A percentile compares a stretch with the other conserved stretches of the same genome.
These are phyloP conservation scores for Flueggea neowawraea DNA, from an alignment of 441 rosid genomes.

Conservation along the genomic window DNA sequence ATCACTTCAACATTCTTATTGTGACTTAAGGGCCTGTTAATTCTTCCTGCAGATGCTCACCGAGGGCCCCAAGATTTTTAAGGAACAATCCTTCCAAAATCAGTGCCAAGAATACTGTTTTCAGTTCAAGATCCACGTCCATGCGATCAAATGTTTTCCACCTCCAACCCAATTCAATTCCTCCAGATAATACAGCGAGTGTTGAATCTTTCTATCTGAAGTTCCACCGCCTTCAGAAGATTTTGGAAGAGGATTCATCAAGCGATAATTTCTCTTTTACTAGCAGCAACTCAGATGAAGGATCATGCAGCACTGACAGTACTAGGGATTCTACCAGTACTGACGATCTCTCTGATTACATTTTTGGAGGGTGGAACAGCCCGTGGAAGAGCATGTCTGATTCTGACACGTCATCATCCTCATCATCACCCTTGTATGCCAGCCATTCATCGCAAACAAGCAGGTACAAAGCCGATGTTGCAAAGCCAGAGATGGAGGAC, in stretches of 20 bases:
- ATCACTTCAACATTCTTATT: neutral
- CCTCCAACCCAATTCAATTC: conserved; percentile 17
- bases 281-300: conserved; percentile 87
- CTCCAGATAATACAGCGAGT: conserved; percentile 30
- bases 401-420: conserved; percentile 57
- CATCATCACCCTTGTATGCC: conserved; percentile 56
- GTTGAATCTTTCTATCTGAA: conserved; percentile 65
- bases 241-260: conserved; percentile 76
- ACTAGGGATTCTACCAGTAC: conserved; percentile 60
- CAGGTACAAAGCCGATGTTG: conserved; percentile 19
- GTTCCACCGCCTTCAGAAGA: conserved; percentile 54
- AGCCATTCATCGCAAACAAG: conserved; percentile 29
- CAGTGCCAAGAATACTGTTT: conserved; percentile 20
- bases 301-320: conserved; percentile 88
- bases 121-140: conserved; percentile 30
- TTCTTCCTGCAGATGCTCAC: conserved; percentile 68
- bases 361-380: conserved; percentile 61
- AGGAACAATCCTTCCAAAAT: conserved; percentile 39
- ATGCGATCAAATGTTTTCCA: conserved; percentile 20
- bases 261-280: conserved; percentile 85
- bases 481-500: conserved; percentile 5
- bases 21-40: conserved; percentile 1
- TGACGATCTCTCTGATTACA: conserved; percentile 75
- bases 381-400: conserved; percentile 43
- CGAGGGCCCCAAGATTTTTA: conserved; percentile 72